Evolutionary conservation across 2,329 filamentous ascomycete genomes (phyloP).

Genomic region (Kalmusia sp.): DNA sequence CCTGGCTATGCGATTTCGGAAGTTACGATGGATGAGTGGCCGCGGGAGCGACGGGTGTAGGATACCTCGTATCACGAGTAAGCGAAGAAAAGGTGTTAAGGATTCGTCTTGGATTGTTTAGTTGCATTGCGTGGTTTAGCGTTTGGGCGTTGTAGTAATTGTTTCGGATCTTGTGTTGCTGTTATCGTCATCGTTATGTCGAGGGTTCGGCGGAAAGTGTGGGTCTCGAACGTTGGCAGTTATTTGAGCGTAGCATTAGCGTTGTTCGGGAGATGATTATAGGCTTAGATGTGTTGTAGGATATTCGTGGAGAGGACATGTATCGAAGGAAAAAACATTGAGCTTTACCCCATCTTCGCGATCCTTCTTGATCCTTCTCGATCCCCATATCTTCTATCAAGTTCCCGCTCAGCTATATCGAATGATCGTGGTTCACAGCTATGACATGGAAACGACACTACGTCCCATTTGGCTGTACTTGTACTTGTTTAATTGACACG

Average conservation of each 20-base stretch:
- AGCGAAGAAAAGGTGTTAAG: background rate
- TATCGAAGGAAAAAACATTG: background rate
- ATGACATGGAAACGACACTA: no score
- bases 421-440: no score
- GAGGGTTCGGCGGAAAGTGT: no score
- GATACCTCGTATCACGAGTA: background rate
- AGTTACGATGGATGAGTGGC: slow-evolving; percentile 18
- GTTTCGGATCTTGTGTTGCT: background rate
- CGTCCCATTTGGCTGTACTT: no score
- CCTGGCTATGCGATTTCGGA: slow-evolving; percentile 41
- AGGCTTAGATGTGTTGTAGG: background rate
- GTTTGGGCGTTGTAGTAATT: background rate
- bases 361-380: no score
- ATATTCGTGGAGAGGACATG: background rate
- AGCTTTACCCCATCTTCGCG: background rate
- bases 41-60: background rate
- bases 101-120: background rate
- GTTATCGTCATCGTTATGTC: background rate
- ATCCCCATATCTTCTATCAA: no score
- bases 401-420: no score
- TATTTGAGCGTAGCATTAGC: background rate
- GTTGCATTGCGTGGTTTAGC: slow-evolving; percentile 3
- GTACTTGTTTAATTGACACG: no score
- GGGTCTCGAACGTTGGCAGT: background rate
- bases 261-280: background rate